Base-by-base conservation (phyloP, 2,329 filamentous ascomycete species). In the Colletotrichum costaricense region DNA sequence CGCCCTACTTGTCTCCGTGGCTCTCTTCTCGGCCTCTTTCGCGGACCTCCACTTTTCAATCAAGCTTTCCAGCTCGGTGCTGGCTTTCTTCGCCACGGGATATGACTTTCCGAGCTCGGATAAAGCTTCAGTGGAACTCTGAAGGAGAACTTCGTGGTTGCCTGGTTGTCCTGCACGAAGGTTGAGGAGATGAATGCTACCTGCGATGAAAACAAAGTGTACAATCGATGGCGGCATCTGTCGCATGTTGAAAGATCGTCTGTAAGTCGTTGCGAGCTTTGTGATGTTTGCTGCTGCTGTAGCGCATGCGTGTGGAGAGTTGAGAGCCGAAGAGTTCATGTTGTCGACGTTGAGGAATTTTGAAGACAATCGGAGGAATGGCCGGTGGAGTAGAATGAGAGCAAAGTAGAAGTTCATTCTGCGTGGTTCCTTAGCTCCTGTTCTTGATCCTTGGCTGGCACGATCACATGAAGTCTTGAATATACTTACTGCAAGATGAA, bases 361-460 rank as follows among this genome's bases (percentile, higher is more conserved):
- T 22, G 33, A 24, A 9, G 67, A 59, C 7, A 35, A 30, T 19
- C 52, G 35, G 1, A 71, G 16, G 9, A 71, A 73, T 4, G 71
- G 67, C 9, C 71, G 71, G 14, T 73, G 67, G 1, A 73, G 71
- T 3, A 71, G 54, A 3, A 73, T 46, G 4, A 66, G 35, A 26
- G 16, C 54, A 19, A 71, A 71, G 19, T 71, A 71, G 7, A 73
- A 66, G 0, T 19, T 66, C 67, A 73, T 71, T 6, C 71, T 73
- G 7, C 2, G 11, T 24, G 5, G 8, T 2, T 16, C 1, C 4
- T 57, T 9, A 69, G 59, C 52, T 49, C 0, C 2, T 5, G 11
- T 9, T 14, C 19, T 14, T 3, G 0, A 3, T 1, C 5, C 38
- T 8, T 7, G 38, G 38, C 38, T 42, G 38, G 33, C 8, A 12